phyloP scores from a whole-genome alignment of 148 eudicot species.

The Rhododendron kiyosumense region DNA sequence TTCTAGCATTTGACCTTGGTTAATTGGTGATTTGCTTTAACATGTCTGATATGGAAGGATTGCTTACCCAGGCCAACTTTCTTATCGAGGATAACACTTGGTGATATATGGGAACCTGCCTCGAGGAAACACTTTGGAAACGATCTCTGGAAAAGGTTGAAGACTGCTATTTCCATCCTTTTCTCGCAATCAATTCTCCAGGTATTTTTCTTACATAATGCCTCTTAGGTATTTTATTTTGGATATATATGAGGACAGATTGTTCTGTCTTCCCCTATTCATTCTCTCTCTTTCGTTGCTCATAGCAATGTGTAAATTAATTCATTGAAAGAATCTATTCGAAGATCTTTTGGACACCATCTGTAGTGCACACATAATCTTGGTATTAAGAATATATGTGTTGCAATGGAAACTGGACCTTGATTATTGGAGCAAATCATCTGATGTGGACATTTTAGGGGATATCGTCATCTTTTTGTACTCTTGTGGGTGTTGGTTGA shows the following conservation, averaged over 20 bases:
- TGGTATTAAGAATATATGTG: background rate
- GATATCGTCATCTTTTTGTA: background rate
- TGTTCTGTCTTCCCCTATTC: slow-evolving; percentile 2
- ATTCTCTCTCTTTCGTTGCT: background rate
- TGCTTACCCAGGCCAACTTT: slow-evolving; percentile 63
- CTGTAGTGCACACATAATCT: background rate
- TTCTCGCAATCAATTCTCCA: slow-evolving; percentile 72
- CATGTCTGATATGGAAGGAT: background rate
- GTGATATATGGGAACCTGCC: slow-evolving; percentile 95
- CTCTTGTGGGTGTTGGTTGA: background rate
- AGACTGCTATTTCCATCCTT: slow-evolving; percentile 61
- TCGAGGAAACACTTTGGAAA: slow-evolving; percentile 63
- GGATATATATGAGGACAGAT: background rate
- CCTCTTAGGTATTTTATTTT: background rate
- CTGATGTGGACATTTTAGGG: background rate
- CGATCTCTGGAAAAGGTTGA: slow-evolving; percentile 72
- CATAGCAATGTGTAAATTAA: background rate
- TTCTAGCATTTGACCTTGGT: background rate
- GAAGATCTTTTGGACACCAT: background rate
- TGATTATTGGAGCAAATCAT: background rate
- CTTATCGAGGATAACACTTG: slow-evolving; percentile 76
- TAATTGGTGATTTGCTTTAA: background rate
- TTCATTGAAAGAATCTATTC: background rate
- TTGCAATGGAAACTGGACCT: background rate
- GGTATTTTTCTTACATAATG: slow-evolving; percentile 34